Percentiles rank a stretch among this genome's conserved stretches.
These are phyloP conservation scores for Tephrocybe rancida DNA, from an alignment of 768 basidiomycete genomes.

Conservation along the genomic window DNA sequence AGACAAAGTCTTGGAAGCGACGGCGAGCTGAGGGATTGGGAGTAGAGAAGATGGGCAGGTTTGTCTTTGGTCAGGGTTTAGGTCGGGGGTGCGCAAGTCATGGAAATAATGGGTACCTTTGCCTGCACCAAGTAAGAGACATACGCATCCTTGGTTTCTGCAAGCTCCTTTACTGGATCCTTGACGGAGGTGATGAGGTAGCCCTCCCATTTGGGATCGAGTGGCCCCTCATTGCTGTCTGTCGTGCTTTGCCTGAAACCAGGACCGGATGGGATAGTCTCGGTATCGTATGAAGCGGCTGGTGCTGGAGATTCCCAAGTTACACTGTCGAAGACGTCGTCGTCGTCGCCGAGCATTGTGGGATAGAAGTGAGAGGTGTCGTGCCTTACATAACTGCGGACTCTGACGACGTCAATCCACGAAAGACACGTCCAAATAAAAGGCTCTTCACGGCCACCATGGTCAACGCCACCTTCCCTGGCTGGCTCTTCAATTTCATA, in stretches of 20 bases:
- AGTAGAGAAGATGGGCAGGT: slow-evolving; percentile 83
- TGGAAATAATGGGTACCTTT: slow-evolving; percentile 54
- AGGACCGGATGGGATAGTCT: slow-evolving; percentile 54
- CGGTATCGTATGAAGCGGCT: slow-evolving; percentile 50
- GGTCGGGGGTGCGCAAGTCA: background rate
- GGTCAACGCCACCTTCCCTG: slow-evolving; percentile 12
- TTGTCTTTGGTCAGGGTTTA: slow-evolving; percentile 61
- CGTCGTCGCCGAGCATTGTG: slow-evolving; percentile 81
- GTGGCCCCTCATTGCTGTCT: slow-evolving; percentile 71
- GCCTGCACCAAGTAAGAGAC: slow-evolving; percentile 92
- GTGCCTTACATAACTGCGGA: slow-evolving; percentile 18
- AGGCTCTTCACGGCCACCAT: slow-evolving; percentile 21
- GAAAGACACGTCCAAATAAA: slow-evolving; percentile 38
- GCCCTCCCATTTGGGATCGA: slow-evolving; percentile 91
- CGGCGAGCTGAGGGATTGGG: slow-evolving; percentile 76
- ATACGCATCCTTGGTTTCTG: slow-evolving; percentile 96
- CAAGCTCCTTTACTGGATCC: slow-evolving; percentile 94
- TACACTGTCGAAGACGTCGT: slow-evolving; percentile 90
- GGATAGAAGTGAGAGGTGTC: slow-evolving; percentile 2
- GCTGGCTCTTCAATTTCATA: slow-evolving; percentile 21
- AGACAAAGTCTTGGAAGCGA: slow-evolving; percentile 97
- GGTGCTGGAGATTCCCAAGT: slow-evolving; percentile 81
- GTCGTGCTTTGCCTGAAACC: slow-evolving; percentile 83
- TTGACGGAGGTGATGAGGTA: slow-evolving; percentile 81
- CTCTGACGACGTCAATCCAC: slow-evolving; percentile 12